Base-by-base conservation (phyloP, 495 filamentous ascomycete genomes). In the Daldinia grandis region DNA sequence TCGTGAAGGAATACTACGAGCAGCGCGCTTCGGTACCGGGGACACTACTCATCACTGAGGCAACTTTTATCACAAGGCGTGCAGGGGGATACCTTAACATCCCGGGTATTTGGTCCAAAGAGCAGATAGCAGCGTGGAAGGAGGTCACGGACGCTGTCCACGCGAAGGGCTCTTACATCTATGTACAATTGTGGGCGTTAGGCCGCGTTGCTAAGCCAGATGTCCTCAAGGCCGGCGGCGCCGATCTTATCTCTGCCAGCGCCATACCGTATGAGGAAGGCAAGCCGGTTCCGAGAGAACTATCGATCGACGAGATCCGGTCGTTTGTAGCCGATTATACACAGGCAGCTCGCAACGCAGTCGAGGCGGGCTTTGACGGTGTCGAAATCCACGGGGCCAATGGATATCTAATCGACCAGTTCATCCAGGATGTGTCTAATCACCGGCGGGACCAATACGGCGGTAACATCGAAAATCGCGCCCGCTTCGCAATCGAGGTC, bases 321-420 rank as follows among this genome's bases (percentile, higher is more conserved):
- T 59, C 74, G 0, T 81, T 74, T 10, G 81, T 90, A 15, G 71
- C 72, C 1, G 84, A 85, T 66, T 90, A 85, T 56, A 87, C 80
- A 5, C 77, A 83, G 24, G 89, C 88, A 4, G 83, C 89, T 5
- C 77, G 81, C 53, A 87, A 86, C 47, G 87, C 88, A 1, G 79
- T 91, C 24, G 80, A 79, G 1, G 89, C 88, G 0, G 91, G 91
- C 10, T 93, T 92, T 62, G 91, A 92, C 70, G 91, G 90, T 24
- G 90, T 93, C 12, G 91, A 93, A 76, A 82, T 92, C 61, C 90
- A 92, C 74, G 87, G 80, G 17, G 89, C 89, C 0, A 92, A 93
- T 68, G 91, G 91, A 4, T 93, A 91, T 71, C 77, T 93, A 51
- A 77, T 91, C 58, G 89, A 93, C 71, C 91, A 93, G 72, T 93